Evolutionary conservation across 208 protist species (phyloP).

Genomic region (Leishmania major): DNA sequence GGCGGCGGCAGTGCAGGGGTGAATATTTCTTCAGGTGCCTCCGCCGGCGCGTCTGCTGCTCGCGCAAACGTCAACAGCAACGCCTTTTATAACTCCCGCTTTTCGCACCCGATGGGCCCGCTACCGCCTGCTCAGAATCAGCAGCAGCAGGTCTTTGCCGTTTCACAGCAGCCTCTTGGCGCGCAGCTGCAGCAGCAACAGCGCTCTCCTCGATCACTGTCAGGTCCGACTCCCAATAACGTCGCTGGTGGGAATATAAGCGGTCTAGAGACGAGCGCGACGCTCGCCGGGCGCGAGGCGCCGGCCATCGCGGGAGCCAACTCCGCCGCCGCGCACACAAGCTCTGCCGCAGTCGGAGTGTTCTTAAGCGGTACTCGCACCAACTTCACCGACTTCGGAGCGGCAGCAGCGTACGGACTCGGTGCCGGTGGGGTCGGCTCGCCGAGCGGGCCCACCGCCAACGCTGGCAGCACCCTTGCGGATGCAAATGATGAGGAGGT

Average conservation of each 20-base stretch:
- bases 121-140: not conserved
- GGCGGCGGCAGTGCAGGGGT: not conserved
- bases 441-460: slow-evolving; percentile 17
- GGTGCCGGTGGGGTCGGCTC: slow-evolving; percentile 25
- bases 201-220: slow-evolving; percentile 3
- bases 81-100: slow-evolving; percentile 10
- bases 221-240: not conserved
- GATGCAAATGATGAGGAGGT: slow-evolving; percentile 83
- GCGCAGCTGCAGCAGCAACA: slow-evolving; percentile 20
- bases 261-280: slow-evolving; percentile 1
- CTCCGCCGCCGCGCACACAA: slow-evolving; percentile 36
- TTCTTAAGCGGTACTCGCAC: slow-evolving; percentile 54
- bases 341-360: slow-evolving; percentile 27
- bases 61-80: not conserved
- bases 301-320: slow-evolving; percentile 40
- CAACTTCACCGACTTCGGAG: slow-evolving; percentile 46
- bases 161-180: not conserved
- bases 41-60: not conserved
- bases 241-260: slow-evolving; percentile 1
- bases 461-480: slow-evolving; percentile 8
- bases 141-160: not conserved
- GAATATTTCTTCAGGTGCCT: not conserved
- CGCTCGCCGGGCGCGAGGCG: slow-evolving; percentile 26
- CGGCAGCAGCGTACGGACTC: slow-evolving; percentile 31
- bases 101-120: not conserved